phyloP scores from a whole-genome alignment of 768 basidiomycete genomes.

The Leucosporidium yakuticum region DNA sequence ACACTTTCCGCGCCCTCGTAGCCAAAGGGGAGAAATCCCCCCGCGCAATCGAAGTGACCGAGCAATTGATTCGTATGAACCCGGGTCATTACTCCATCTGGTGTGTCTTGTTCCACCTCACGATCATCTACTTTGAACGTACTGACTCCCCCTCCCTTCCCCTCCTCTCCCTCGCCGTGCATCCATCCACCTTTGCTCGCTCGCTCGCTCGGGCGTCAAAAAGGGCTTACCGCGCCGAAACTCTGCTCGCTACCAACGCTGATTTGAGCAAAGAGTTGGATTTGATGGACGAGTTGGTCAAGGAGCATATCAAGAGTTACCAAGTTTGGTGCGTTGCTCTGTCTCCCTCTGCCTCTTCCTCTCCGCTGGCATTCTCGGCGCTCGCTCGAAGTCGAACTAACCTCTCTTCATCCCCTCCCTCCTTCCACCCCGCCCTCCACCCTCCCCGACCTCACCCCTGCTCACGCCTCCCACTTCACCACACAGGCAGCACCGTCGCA shows the following conservation, averaged over 20 bases:
- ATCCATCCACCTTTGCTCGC: too few species aligned
- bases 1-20: conserved; percentile 82
- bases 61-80: conserved; percentile 79
- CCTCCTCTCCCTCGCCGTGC: too few species aligned
- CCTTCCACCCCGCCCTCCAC: too few species aligned
- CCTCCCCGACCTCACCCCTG: not conserved
- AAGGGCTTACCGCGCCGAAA: conserved; percentile 94
- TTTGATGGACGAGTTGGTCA: conserved; percentile 81
- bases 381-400: not conserved
- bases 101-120: conserved; percentile 49
- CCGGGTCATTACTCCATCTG: conserved; percentile 97
- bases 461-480: too few species aligned
- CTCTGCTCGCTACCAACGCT: conserved; percentile 61
- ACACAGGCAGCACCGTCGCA: conserved; percentile 47
- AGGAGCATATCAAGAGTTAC: conserved; percentile 82
- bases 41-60: conserved; percentile 79
- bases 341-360: not conserved
- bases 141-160: too few species aligned
- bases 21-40: conserved; percentile 68
- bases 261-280: conserved; percentile 69
- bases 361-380: not conserved
- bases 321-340: conserved; percentile 72
- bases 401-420: not conserved
- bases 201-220: too few species aligned
- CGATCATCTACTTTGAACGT: not conserved